These are phyloP conservation scores for Zoysia matrella DNA, from an alignment of 202 grass and related monocot species.

Conservation along the genomic window DNA sequence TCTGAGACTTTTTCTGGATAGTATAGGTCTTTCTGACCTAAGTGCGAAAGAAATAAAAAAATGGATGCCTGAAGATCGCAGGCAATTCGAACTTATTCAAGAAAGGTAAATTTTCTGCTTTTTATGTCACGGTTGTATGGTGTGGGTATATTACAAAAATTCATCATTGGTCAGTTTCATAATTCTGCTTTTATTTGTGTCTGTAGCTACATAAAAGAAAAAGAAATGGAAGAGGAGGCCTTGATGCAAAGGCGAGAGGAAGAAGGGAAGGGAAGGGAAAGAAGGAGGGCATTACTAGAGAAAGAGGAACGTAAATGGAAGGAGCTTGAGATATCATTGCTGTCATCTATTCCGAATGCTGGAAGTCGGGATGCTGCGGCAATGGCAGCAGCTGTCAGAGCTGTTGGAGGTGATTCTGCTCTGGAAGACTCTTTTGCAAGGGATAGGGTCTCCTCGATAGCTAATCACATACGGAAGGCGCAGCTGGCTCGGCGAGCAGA, in stretches of 20 bases:
- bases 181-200: constrained; percentile 44
- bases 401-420: constrained; percentile 92
- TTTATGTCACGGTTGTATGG: constrained; percentile 18
- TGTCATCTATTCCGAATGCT: constrained; percentile 93
- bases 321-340: constrained; percentile 92
- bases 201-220: constrained; percentile 94
- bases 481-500: constrained; percentile 89
- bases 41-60: constrained; percentile 99
- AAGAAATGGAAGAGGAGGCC: constrained; percentile 99
- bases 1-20: constrained; percentile 98
- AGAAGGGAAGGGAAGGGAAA: constrained; percentile 98
- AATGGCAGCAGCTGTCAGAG: constrained; percentile 94
- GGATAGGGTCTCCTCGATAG: constrained; percentile 84
- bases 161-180: constrained; percentile 9
- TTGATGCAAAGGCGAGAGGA: constrained; percentile 98
- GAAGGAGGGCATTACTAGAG: constrained; percentile 89
- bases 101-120: constrained; percentile 65
- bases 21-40: constrained; percentile 93
- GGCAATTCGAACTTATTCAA: constrained; percentile 96
- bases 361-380: constrained; percentile 98
- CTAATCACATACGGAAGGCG: constrained; percentile 79
- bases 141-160: background rate
- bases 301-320: constrained; percentile 99
- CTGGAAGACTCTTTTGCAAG: constrained; percentile 97
- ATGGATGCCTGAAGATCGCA: constrained; percentile 98